Evolutionary conservation across 1,284 basidiomycete species (phyloP).

Genomic region (Cryptococcus sp.): DNA sequence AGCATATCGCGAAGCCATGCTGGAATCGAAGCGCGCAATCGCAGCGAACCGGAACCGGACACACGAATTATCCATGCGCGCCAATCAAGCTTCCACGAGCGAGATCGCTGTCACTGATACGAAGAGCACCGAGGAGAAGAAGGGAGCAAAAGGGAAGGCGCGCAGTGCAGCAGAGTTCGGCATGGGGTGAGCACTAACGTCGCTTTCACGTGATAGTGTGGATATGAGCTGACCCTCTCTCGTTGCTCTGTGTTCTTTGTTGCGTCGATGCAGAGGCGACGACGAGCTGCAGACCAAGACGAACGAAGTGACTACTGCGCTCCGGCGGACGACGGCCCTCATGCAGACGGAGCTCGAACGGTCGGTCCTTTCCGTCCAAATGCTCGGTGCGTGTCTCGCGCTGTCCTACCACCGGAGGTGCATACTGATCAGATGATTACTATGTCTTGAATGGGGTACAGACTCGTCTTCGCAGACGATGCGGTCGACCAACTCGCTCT

Average conservation of each 20-base stretch:
- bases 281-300: slow-evolving; percentile 84
- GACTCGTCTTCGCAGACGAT: slow-evolving; percentile 78
- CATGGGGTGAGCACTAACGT: slow-evolving; percentile 17
- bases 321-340: slow-evolving; percentile 76
- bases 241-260: background rate
- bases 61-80: slow-evolving; percentile 13
- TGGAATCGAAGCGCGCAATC: slow-evolving; percentile 30
- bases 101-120: background rate
- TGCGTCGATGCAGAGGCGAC: slow-evolving; percentile 59
- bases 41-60: slow-evolving; percentile 10
- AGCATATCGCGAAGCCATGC: slow-evolving; percentile 36
- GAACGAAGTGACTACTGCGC: slow-evolving; percentile 79
- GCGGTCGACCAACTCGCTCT: slow-evolving; percentile 70
- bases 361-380: slow-evolving; percentile 79
- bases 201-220: background rate
- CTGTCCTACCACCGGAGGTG: background rate
- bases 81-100: slow-evolving; percentile 28
- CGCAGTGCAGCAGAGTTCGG: slow-evolving; percentile 21
- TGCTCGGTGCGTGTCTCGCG: slow-evolving; percentile 65
- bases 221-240: background rate
- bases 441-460: slow-evolving; percentile 38
- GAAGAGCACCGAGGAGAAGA: slow-evolving; percentile 9
- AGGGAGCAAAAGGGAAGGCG: slow-evolving; percentile 14
- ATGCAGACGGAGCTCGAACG: slow-evolving; percentile 90
- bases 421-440: background rate